Base-by-base conservation (phyloP, 148 eudicot species). In the Persicaria maculosa region DNA sequence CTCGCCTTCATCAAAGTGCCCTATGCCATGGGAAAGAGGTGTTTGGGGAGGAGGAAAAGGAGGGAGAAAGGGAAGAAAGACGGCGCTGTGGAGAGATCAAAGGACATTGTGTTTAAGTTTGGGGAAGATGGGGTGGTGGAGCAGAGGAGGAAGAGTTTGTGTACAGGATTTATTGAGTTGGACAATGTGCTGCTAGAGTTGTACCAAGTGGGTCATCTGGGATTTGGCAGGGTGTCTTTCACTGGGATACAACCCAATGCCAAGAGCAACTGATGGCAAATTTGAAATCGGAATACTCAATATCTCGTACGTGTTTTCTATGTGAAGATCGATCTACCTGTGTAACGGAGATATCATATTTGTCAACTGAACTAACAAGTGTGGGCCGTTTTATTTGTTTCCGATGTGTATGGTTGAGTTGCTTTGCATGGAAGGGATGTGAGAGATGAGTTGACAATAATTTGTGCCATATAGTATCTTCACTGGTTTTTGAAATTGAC, bases 171-270 rank as follows among this genome's bases (percentile, higher is more conserved):
- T 80, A 90, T 84, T 77, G 93, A 88, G 74, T 84, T 81, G 69
- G 96, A 93, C 74, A 86, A 80, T 75, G 83, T 86, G 7, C 86
- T 93, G 79, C 78, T 93, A 31, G 94, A 93, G 81, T 79, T 93
- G 81, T 86, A 87, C 71, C 86, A 88, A 70, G 85, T 91, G 84
- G 97, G 96, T 74, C 98, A 91, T 80, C 78, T 93, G 87, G 94
- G 92, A 43, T 93, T 93, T 85, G 98, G 98, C 0, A 88, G 98
- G 82, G 94, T 93, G 67, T 93, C 98, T 43, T 89, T 85, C 72
- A 86, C 86, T 57, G 93, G 88, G 44, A 80, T 84, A 83, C 88
- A 85, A 52, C 80, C 87, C 52, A 79, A 79, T 71, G 79, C 78
- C 47, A 81, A 80, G 81, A 83, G 83, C 74, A 85, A 83, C 79